Conservation (phyloP, 495 filamentous ascomycete species). For the Recurvomyces mirabilis region DNA sequence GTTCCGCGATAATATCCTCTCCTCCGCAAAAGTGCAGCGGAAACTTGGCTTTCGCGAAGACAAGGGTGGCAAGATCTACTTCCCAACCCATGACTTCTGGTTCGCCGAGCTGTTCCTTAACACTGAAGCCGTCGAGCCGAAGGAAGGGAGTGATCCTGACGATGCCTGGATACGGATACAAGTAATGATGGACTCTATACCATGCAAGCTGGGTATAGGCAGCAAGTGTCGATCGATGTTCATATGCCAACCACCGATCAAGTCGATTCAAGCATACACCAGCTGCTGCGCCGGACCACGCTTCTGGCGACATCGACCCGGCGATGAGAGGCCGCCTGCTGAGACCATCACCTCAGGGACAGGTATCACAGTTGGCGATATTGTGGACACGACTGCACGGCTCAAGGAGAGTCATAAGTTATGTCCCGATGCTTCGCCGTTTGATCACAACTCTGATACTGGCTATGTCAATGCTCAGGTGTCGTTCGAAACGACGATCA, state of each 20-base stretch:
- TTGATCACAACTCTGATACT: neutral
- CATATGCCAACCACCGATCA: neutral
- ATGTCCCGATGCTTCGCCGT: neutral
- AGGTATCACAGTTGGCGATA: neutral
- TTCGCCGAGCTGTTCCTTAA: neutral
- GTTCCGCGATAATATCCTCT: neutral
- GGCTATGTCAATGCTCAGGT: neutral
- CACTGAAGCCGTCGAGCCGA: neutral
- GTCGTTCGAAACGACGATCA: neutral
- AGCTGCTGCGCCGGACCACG: neutral
- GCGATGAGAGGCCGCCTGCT: neutral
- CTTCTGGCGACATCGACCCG: neutral
- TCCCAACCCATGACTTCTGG: constrained; percentile 1
- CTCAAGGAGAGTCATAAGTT: neutral
- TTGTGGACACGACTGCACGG: neutral
- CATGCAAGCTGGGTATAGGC: no score
- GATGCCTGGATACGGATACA: no score
- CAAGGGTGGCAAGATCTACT: neutral
- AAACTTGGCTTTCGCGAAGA: neutral
- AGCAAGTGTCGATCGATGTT: neutral
- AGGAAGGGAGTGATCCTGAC: no score
- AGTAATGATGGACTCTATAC: no score
- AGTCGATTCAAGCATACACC: neutral
- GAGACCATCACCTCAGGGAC: neutral
- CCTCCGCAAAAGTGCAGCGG: neutral